Conservation (phyloP, 768 basidiomycete genomes). For the Gyrodon lividus region DNA sequence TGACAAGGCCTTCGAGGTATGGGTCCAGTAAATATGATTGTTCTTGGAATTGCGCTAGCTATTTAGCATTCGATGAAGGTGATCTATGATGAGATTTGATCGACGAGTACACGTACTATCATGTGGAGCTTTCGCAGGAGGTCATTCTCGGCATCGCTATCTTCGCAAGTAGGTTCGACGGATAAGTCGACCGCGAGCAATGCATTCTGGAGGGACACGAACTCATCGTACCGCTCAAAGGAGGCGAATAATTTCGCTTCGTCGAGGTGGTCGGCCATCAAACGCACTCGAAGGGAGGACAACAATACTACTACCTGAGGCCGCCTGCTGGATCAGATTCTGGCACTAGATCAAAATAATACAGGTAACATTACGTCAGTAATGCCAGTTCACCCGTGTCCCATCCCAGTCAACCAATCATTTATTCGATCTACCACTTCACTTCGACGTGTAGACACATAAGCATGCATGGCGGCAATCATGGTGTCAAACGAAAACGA, state of each 20-base stretch:
- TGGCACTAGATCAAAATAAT: background rate
- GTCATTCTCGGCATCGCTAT: constrained; percentile 42
- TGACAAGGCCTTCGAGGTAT: constrained; percentile 73
- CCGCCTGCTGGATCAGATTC: too few species aligned
- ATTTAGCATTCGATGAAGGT: constrained; percentile 3
- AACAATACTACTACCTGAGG: too few species aligned
- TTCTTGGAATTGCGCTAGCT: constrained; percentile 92
- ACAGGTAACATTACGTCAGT: constrained; percentile 22
- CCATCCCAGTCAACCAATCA: too few species aligned
- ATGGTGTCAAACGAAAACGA: constrained; percentile 46
- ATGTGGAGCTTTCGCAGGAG: constrained; percentile 42
- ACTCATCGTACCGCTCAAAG: constrained; percentile 64
- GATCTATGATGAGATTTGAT: background rate
- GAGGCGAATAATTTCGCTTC: constrained; percentile 50
- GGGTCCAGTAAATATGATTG: constrained; percentile 93
- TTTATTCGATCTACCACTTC: background rate
- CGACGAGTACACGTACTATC: constrained; percentile 46
- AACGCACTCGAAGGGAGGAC: background rate
- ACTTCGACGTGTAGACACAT: background rate
- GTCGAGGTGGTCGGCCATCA: constrained; percentile 39
- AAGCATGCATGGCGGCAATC: constrained; percentile 5
- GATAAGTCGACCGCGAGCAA: constrained; percentile 51
- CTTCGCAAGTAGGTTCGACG: constrained; percentile 40
- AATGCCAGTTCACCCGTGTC: too few species aligned
- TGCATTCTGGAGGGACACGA: constrained; percentile 48